These are phyloP conservation scores for Tulasnella sp. DNA, from an alignment of 768 basidiomycete genomes.

Conservation along the genomic window DNA sequence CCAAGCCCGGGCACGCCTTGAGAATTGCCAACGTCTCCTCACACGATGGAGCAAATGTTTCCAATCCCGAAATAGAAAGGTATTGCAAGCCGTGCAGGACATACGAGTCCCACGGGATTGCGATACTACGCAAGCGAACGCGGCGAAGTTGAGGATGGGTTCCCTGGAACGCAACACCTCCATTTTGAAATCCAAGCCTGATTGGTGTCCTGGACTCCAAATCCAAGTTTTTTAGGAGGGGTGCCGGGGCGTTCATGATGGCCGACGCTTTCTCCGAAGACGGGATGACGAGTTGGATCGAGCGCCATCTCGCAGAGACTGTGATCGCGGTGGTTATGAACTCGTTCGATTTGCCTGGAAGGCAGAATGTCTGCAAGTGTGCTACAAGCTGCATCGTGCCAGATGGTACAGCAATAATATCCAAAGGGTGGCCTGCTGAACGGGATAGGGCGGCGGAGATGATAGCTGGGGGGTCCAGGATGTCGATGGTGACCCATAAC, in stretches of 20 bases:
- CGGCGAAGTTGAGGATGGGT: neutral
- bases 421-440: neutral
- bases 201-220: neutral
- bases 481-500: neutral
- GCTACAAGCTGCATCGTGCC: neutral
- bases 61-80: neutral
- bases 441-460: neutral
- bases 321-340: neutral
- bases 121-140: neutral
- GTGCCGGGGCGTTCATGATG: neutral
- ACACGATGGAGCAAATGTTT: neutral
- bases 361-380: too few relatives aligned
- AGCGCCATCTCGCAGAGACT: neutral
- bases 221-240: neutral
- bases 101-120: neutral
- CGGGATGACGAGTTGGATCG: neutral
- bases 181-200: neutral
- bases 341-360: too few relatives aligned
- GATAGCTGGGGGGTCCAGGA: neutral
- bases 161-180: neutral
- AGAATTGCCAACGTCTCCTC: neutral
- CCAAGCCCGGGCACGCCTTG: neutral
- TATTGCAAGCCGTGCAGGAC: neutral
- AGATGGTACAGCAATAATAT: neutral
- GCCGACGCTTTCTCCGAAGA: neutral